Percentiles rank a stretch among this genome's conserved stretches.
Conservation (phyloP, 768 basidiomycete species). For the Leccinum disarticulatum region DNA sequence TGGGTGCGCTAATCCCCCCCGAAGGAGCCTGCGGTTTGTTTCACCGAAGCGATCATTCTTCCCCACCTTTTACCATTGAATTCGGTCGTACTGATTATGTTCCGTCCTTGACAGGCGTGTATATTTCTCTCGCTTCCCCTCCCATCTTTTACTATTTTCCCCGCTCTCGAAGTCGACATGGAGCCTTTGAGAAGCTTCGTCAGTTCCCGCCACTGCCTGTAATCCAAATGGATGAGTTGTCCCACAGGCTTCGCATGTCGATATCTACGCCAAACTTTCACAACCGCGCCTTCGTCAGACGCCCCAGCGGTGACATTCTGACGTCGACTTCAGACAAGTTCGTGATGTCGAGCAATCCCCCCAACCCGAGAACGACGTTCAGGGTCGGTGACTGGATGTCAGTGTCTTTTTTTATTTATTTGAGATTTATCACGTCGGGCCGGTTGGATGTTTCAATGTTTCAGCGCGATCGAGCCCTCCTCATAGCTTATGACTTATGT, state of each 20-base stretch:
- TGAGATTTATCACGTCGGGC: slow-evolving; percentile 13
- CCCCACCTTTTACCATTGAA: slow-evolving; percentile 3
- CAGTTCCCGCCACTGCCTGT: slow-evolving; percentile 30
- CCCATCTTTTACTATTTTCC: slow-evolving; percentile 44
- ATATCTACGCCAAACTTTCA: slow-evolving; percentile 35
- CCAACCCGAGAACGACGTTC: slow-evolving; percentile 66
- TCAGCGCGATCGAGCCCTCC: slow-evolving; percentile 10
- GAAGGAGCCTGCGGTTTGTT: slow-evolving; percentile 6
- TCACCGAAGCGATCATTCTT: slow-evolving; percentile 21
- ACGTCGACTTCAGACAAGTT: slow-evolving; percentile 37
- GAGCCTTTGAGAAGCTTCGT: slow-evolving; percentile 56
- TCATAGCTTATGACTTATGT: not conserved
- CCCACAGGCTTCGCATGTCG: slow-evolving; percentile 34
- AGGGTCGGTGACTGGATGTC: slow-evolving; percentile 77
- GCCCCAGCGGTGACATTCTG: not conserved
- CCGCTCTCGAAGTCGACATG: slow-evolving; percentile 63
- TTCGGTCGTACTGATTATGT: slow-evolving; percentile 21
- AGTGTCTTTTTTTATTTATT: slow-evolving; percentile 37
- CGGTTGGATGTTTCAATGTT: slow-evolving; percentile 7
- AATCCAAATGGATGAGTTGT: slow-evolving; percentile 18
- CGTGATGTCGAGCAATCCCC: slow-evolving; percentile 66
- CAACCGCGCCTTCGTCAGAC: slow-evolving; percentile 15
- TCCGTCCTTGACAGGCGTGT: slow-evolving; percentile 44
- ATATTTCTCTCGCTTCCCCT: slow-evolving; percentile 53
- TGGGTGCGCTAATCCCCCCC: not conserved